Conservation (phyloP, 1,284 basidiomycete species). For the Tylopilus sp. region DNA sequence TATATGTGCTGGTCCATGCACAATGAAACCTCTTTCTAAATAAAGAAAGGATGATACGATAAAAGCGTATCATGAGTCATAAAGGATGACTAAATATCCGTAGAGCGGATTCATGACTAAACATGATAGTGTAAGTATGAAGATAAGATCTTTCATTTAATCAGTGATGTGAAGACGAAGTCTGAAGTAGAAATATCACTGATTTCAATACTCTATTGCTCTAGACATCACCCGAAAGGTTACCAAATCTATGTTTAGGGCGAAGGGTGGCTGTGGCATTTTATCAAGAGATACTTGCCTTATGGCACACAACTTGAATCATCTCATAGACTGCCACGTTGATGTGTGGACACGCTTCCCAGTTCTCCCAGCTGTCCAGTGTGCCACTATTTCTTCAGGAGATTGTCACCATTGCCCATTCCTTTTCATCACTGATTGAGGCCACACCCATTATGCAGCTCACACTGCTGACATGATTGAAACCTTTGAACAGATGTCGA, state of each 20-base stretch:
- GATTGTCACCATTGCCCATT: constrained; percentile 44
- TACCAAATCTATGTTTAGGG: constrained; percentile 67
- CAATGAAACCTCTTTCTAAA: too few species aligned
- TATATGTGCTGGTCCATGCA: too few species aligned
- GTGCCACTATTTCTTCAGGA: constrained; percentile 52
- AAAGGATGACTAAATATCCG: too few species aligned
- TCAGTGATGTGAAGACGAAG: too few species aligned
- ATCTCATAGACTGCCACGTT: constrained; percentile 63
- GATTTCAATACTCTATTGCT: constrained; percentile 55
- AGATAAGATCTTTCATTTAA: too few species aligned
- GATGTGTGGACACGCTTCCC: constrained; percentile 74
- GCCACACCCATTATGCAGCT: constrained; percentile 45
- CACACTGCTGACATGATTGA: constrained; percentile 60
- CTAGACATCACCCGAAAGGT: constrained; percentile 65
- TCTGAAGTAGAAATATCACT: too few species aligned
- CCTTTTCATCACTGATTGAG: constrained; percentile 54
- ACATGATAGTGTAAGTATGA: too few species aligned
- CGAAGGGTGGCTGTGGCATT: constrained; percentile 35
- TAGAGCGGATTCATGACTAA: too few species aligned
- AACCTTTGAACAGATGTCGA: constrained; percentile 56
- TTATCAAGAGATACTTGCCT: constrained; percentile 25
- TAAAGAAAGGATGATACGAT: too few species aligned
- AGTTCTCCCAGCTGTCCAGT: constrained; percentile 63
- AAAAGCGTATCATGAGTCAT: too few species aligned
- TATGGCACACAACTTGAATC: constrained; percentile 60